phyloP scores from a whole-genome alignment of 768 basidiomycete species.

The Stropharia rugosoannulata region DNA sequence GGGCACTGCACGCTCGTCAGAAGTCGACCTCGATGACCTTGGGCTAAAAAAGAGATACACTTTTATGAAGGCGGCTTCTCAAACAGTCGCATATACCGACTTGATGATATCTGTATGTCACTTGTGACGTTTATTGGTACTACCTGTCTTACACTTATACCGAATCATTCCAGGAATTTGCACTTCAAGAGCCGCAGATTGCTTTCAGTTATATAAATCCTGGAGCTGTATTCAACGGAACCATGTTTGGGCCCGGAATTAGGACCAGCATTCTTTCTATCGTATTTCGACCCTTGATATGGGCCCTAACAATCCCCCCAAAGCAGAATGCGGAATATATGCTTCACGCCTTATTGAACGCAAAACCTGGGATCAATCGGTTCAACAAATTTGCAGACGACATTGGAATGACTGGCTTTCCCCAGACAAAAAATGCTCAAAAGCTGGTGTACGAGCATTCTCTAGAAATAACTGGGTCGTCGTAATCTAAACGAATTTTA shows the following conservation, averaged over 20 bases:
- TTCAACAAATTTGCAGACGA: slow-evolving; percentile 19
- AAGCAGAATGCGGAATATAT: slow-evolving; percentile 30
- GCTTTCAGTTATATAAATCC: slow-evolving; percentile 44
- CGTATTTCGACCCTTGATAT: slow-evolving; percentile 18
- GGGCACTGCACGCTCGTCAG: slow-evolving; percentile 23
- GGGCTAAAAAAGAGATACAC: slow-evolving; percentile 36
- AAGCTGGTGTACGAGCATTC: slow-evolving; percentile 6
- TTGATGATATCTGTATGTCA: slow-evolving; percentile 33
- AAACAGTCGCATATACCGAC: slow-evolving; percentile 35
- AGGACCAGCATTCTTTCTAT: slow-evolving; percentile 9
- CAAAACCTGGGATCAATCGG: slow-evolving; percentile 19
- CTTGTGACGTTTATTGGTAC: neutral
- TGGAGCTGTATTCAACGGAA: slow-evolving; percentile 34
- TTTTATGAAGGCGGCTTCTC: slow-evolving; percentile 21
- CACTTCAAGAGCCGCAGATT: slow-evolving; percentile 36
- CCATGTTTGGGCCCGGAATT: slow-evolving; percentile 9
- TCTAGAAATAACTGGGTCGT: slow-evolving; percentile 6
- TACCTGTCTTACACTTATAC: neutral
- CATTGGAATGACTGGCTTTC: slow-evolving; percentile 20
- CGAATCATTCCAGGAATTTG: slow-evolving; percentile 28
- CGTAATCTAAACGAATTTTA: no score
- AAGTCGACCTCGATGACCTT: slow-evolving; percentile 36
- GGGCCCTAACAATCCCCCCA: slow-evolving; percentile 17
- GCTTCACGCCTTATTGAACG: slow-evolving; percentile 27
- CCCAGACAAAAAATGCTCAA: slow-evolving; percentile 12